Base-by-base conservation (phyloP, 1,139 yeast genomes). In the Hyphopichia burtonii region DNA sequence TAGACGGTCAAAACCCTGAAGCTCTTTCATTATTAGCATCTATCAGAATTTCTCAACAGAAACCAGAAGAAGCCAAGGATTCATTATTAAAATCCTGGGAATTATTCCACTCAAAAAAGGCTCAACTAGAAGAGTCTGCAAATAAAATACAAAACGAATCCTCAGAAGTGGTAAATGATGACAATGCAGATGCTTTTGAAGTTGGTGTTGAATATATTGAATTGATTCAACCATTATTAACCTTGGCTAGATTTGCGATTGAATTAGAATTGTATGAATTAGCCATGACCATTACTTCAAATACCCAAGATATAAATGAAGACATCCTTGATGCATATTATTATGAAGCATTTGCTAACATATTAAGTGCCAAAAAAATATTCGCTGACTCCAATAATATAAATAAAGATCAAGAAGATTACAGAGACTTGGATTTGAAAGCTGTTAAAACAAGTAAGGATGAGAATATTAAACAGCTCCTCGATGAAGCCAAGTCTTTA, bases 41-140 rank as follows among this genome's bases (percentile, higher is more conserved):
- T 28, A 87, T 94, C 48, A 77, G 96, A 47, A 89, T 93, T 40
- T 87, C 96, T 5, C 99, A 94, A 63, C 93, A 85, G 58, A 71
- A 82, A 40, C 72, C 71, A 33, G 75, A 74, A 0, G 97, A 90
- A 15, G 98, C 98, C 4, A 65, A 68, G 42, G 72, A 74, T 28
- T 93, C 96, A 0, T 69, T 91, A 40, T 44, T 52, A n/a, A 77
- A 77, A 52, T 75, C 96, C 1, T 89, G 96, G 96, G 74, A 73
- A 20, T 69, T 86, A 41, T 88, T 83, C 56, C 72, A 72, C 39
- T 53, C 48, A 12, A 80, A 71, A 51, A 83, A 82, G 53, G 59
- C 67, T n/a, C 48, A 46, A 6, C 64, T 83, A 37, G 86, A 80
- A 52, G 69, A 73, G 31, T 61, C 70, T 4, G 68, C 78, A 4